Percentiles rank a stretch among this genome's conserved stretches.
Conservation (phyloP, 2,329 filamentous ascomycete genomes). For the Fusarium globosum region DNA sequence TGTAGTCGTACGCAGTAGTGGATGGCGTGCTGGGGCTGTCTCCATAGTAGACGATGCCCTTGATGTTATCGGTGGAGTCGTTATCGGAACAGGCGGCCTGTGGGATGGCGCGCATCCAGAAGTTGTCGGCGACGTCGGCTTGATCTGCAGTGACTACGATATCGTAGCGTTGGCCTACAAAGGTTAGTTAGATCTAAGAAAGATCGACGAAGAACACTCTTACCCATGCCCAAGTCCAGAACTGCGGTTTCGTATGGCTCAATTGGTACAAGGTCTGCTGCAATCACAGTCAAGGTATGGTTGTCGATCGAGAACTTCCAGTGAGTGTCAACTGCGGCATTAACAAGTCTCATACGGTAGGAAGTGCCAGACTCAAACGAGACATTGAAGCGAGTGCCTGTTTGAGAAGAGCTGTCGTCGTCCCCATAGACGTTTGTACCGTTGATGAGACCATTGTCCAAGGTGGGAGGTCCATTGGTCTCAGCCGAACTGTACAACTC, state of each 20-base stretch:
- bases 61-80: conserved; percentile 55
- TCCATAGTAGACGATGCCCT: conserved; percentile 60
- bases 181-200: fast-evolving
- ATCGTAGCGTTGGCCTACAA: conserved; percentile 58
- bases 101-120: conserved; percentile 62
- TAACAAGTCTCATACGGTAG: conserved; percentile 61
- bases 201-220: not conserved
- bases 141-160: conserved; percentile 57
- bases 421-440: conserved; percentile 54
- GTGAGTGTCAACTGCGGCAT: conserved; percentile 56
- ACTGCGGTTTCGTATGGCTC: conserved; percentile 62
- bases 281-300: conserved; percentile 68
- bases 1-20: conserved; percentile 19
- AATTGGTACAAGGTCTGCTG: conserved; percentile 68
- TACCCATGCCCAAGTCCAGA: conserved; percentile 34
- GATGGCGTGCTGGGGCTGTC: conserved; percentile 21
- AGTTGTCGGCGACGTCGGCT: conserved; percentile 49
- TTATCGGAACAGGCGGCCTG: conserved; percentile 56
- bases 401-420: conserved; percentile 33
- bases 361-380: conserved; percentile 55
- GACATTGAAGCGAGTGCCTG: conserved; percentile 51
- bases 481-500: conserved; percentile 45
- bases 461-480: conserved; percentile 47
- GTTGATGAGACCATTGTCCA: conserved; percentile 61
- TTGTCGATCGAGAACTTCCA: conserved; percentile 65